Evolutionary conservation across 2,329 filamentous ascomycete genomes (phyloP), one percentile per base, ranked within the genome.

Genomic region (Hypomyces rosellus): DNA sequence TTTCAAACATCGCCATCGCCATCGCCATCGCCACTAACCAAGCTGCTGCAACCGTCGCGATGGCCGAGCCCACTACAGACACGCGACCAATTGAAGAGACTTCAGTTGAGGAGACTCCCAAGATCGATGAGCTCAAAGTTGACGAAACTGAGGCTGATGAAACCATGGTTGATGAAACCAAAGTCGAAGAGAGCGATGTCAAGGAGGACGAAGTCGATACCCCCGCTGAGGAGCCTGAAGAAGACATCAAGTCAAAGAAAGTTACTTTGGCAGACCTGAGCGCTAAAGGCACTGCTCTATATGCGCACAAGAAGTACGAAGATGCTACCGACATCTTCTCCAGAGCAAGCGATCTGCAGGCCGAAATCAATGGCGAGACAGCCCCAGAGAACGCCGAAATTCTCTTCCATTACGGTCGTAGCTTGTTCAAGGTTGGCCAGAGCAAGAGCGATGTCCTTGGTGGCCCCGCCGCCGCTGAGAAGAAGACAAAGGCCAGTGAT

Each of bases 381-480:
- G 84, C 84, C 14, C 83, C 88, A 4, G 85, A 89, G 51, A 99
- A 99, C 61, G 92, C 91, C 46, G 92, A 97, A 65, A 81, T 99
- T 43, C 81, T 97, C 16, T 99, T 95, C 69, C 81, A 90, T 56
- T 99, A 99, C 69, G 93, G 93, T 13, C 88, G 92, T 65, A 89
- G 89, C 50, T 74, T 99, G 16, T 97, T 95, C 77, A 91, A 91
- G 67, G 87, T 97, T 53, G 93, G 91, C 30, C 88, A 97, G 66
- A 85, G 83, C 67, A 96, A 95, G 69, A 96, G 90, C 65, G 91
- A 97, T 64, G 91, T 99, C 20, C 77, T 99, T 34, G 93, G 93
- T 51, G 88, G 87, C 34, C 87, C 86, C 62, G 86, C 91, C 16
- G 67, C 80, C 64, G 71, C 77, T 63, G 69, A 83, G n/a, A 62